Base-by-base conservation (phyloP, 495 filamentous ascomycete genomes). In the Aspergillus avenaceus region DNA sequence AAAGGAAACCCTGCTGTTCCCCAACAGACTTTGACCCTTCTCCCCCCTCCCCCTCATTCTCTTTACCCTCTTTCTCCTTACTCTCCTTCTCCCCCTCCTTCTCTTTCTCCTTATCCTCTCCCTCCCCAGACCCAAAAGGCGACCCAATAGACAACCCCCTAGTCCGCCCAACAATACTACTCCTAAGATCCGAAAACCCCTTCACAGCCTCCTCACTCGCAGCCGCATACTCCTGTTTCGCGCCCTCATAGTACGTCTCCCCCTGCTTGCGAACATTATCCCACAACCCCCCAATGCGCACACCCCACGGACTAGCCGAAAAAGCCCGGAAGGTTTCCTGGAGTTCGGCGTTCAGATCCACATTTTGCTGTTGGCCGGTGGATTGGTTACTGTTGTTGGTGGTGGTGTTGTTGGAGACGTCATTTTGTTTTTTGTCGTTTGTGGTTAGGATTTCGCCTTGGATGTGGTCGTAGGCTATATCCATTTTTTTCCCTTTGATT, bases 391-490 rank as follows among this genome's bases (percentile, higher is more conserved):
- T 75, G 66, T 47, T 44, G 18, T 54, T 52, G 34, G 72, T 74
- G 37, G 69, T 61, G 23, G 67, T 62, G 47, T 74, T 66, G 38
- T 86, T 78, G 34, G 87, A 81, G 19, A 79, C 75, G 54, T n/a
- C n/a, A n/a, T n/a, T n/a, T n/a, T n/a, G n/a, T n/a, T n/a, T n/a
- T n/a, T n/a, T n/a, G n/a, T n/a, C n/a, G n/a, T n/a, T n/a, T n/a
- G n/a, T n/a, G n/a, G n/a, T n/a, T n/a, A 89, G 74, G 46, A 80
- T 77, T 63, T 91, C 86, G 72, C 96, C 90, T 62, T 90, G 86
- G 58, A 98, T 95, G 66, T 96, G 91, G 62, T 98, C 93, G 78
- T 97, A 98, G 31, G 93, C 91, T 59, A 95, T 69, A 79, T 98
- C 93, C 93, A 98, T 98, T 23, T 8, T 22, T 23, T 12, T 22